Evolutionary conservation across 2,329 filamentous ascomycete genomes (phyloP).

Genomic region (Claviceps pazoutovae): DNA sequence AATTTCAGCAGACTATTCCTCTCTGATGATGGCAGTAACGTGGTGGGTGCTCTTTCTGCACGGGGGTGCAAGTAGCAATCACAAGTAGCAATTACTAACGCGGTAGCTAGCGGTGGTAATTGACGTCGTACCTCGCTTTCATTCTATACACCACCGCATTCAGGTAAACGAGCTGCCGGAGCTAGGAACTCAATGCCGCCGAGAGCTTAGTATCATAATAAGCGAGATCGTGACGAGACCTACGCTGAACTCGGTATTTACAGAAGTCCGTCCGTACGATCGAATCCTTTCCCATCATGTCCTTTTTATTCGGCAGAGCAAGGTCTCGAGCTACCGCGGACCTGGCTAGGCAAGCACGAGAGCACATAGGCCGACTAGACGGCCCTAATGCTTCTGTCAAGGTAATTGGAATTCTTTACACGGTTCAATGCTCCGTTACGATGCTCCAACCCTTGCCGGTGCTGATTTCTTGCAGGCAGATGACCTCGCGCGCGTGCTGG

Average conservation of each 20-base stretch:
- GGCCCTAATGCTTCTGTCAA: constrained; percentile 33
- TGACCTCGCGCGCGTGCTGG: constrained; percentile 72
- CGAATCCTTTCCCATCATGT: constrained; percentile 22
- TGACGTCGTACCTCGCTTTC: background rate
- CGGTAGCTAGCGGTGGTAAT: background rate
- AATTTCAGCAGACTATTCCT: background rate
- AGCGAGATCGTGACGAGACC: background rate
- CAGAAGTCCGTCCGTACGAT: background rate
- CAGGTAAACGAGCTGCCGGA: background rate
- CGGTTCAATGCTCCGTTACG: background rate
- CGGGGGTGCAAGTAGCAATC: background rate
- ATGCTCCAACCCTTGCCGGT: constrained; percentile 3
- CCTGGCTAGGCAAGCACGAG: constrained; percentile 41
- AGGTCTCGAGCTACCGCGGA: constrained; percentile 38
- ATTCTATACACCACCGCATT: background rate
- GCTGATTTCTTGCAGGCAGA: constrained; percentile 47
- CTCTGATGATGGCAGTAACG: background rate
- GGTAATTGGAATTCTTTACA: constrained; percentile 17
- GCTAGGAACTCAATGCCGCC: background rate
- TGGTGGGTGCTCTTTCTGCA: background rate
- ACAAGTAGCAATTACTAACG: background rate
- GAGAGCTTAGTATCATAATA: background rate
- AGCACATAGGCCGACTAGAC: constrained; percentile 39
- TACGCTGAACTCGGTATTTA: background rate
- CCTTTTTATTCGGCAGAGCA: constrained; percentile 42